phyloP scores from a whole-genome alignment of 2,329 filamentous ascomycete species.

The Chrysoporthe austroafricana region DNA sequence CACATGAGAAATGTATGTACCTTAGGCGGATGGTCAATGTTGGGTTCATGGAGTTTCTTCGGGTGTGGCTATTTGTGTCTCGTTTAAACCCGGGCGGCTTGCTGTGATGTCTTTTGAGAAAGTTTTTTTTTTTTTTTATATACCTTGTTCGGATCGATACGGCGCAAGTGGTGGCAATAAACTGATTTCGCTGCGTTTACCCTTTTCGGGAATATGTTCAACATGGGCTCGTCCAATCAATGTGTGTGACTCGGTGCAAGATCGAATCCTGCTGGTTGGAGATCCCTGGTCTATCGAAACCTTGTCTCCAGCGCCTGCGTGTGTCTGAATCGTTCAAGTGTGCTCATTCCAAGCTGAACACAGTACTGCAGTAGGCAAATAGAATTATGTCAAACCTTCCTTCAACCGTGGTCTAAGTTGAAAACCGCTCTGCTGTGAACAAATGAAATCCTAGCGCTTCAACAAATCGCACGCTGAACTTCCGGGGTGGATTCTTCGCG shows the following conservation, averaged over 20 bases:
- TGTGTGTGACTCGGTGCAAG: not conserved
- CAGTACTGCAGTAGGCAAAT: not conserved
- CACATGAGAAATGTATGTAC: not conserved
- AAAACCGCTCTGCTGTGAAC: not conserved
- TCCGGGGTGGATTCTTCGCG: not conserved
- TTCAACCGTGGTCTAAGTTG: not conserved
- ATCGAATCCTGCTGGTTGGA: not conserved
- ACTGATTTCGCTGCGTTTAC: conserved; percentile 1
- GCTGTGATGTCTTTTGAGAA: not conserved
- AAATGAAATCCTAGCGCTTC: not conserved
- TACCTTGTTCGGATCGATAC: conserved; percentile 3
- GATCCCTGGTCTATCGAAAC: no score
- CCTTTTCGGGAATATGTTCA: not conserved
- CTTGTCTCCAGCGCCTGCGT: not conserved
- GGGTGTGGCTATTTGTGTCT: not conserved
- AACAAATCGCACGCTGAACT: not conserved
- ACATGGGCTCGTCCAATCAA: not conserved
- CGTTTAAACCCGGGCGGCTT: conserved; percentile 1
- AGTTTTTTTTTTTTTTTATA: not conserved
- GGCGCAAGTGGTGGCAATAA: conserved; percentile 9
- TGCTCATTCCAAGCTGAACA: not conserved
- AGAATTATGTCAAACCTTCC: not conserved
- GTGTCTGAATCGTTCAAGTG: not conserved
- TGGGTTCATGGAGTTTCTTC: not conserved
- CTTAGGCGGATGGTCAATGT: not conserved